phyloP scores from a whole-genome alignment of 345 rosid species.

The Cardamine chenopodiifolia region DNA sequence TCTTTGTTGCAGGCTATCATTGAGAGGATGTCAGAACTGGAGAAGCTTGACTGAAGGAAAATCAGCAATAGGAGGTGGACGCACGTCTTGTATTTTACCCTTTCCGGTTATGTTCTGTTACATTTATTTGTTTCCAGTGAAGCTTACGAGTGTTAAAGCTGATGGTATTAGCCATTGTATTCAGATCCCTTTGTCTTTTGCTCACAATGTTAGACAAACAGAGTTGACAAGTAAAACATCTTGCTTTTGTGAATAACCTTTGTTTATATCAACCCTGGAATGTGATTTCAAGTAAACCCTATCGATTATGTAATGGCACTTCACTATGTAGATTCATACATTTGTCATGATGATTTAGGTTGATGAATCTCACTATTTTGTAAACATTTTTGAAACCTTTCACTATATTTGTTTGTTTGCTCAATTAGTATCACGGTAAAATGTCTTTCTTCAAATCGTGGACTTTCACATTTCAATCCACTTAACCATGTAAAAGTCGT shows the following conservation, averaged over 20 bases:
- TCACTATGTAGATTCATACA: not conserved
- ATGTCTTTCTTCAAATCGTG: not conserved
- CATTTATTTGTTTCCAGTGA: not conserved
- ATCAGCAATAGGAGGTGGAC: not conserved
- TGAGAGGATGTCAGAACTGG: conserved; percentile 89
- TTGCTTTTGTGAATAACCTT: not conserved
- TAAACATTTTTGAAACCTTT: too few species aligned
- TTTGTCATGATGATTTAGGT: not conserved
- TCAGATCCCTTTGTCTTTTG: not conserved
- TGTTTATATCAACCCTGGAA: not conserved
- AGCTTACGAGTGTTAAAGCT: not conserved
- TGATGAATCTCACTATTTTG: not conserved
- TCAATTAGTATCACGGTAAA: too few species aligned
- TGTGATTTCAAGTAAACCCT: not conserved
- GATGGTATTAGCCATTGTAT: not conserved
- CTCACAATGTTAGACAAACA: not conserved
- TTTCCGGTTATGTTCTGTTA: not conserved
- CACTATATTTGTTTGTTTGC: too few species aligned
- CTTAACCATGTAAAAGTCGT: too few species aligned
- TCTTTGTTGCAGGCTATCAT: conserved; percentile 66
- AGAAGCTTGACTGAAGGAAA: conserved; percentile 64
- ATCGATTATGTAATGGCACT: not conserved
- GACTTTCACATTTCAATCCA: too few species aligned
- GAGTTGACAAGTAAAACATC: not conserved
- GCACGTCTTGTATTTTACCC: not conserved